Evolutionary conservation across 1,139 yeast species (phyloP), one percentile per base, ranked within the genome.

Genomic region (Arxiozyma heterogenica): DNA sequence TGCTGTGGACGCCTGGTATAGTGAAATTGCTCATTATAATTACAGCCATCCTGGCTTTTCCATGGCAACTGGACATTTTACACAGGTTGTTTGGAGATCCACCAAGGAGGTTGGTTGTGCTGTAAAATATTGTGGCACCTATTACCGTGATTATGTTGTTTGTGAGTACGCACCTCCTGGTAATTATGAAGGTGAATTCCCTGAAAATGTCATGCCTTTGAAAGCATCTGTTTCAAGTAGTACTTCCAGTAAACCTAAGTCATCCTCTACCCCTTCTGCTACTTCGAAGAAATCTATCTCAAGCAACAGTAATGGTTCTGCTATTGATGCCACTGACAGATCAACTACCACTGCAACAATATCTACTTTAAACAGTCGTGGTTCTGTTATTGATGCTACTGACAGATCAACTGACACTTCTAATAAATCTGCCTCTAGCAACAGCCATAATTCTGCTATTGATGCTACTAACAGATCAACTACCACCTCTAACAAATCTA

Each of bases 151-250:
- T 59, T 84, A 84, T 71, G 75, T 86, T 54, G 78, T 84, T 55
- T 85, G 93, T 74, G 86, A 83, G 64, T 85, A 85, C 70, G 65
- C 73, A 44, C 73, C 78, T 22, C 76, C 81, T 59, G 91, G 93
- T 66, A 84, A 84, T 64, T 65, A 79, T 48, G 56, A 54, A 23
- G 64, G 62, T 39, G 55, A 55, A 47, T 83, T 83, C 66, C 75
- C 67, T 45, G 71, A 69, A 27, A 82, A 84, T 60, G 90, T 84
- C 49, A 61, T 74, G 45, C 61, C 63, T 43, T 57, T 64, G 54
- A 49, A 43, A 22, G 6, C 41, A 41, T 22, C 23, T 12, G 17
- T 9, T 4, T 17, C 20, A 6, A 6, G 22, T 5, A 44, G 30
- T 11, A 44, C 8, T 22, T 27, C 30, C 23, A 23, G 12, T 7